Percentiles rank a stretch among this genome's conserved stretches.
These are phyloP conservation scores for Schwanniomyces sp. DNA, from an alignment of 805 yeast genomes.

Conservation along the genomic window DNA sequence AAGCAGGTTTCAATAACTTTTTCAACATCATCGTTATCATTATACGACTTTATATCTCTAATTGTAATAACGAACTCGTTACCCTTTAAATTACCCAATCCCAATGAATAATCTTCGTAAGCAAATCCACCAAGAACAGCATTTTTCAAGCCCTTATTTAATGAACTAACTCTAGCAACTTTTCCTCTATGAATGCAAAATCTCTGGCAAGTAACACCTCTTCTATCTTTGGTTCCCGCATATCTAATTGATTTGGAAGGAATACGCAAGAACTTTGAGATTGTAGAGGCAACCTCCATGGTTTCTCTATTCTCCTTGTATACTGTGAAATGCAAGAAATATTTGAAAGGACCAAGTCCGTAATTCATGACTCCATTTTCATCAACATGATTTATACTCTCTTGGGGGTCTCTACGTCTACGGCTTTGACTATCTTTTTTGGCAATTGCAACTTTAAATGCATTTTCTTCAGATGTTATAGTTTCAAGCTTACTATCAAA, in stretches of 20 bases:
- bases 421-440: constrained; percentile 33
- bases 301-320: constrained; percentile 97
- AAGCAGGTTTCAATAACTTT: constrained; percentile 55
- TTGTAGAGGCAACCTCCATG: constrained; percentile 84
- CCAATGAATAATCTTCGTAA: constrained; percentile 61
- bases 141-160: constrained; percentile 78
- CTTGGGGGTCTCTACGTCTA: constrained; percentile 39
- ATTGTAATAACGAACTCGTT: constrained; percentile 86
- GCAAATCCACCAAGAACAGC: constrained; percentile 75
- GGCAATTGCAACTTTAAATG: constrained; percentile 61
- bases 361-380: constrained; percentile 59
- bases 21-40: constrained; percentile 29
- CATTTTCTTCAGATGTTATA: constrained; percentile 66
- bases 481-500: constrained; percentile 79
- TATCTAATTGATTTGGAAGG: constrained; percentile 72
- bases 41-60: constrained; percentile 58
- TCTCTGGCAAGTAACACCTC: constrained; percentile 92
- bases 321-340: constrained; percentile 71
- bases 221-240: constrained; percentile 96
- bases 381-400: constrained; percentile 39
- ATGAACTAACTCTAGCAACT: constrained; percentile 70
- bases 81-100: constrained; percentile 82
- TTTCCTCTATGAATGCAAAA: constrained; percentile 67
- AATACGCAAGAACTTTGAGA: constrained; percentile 70
- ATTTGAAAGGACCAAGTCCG: constrained; percentile 71